A percentile compares a stretch with the other conserved stretches of the same genome.
phyloP scores from a whole-genome alignment of 495 filamentous ascomycete species.

The Cudoniella acicularis region DNA sequence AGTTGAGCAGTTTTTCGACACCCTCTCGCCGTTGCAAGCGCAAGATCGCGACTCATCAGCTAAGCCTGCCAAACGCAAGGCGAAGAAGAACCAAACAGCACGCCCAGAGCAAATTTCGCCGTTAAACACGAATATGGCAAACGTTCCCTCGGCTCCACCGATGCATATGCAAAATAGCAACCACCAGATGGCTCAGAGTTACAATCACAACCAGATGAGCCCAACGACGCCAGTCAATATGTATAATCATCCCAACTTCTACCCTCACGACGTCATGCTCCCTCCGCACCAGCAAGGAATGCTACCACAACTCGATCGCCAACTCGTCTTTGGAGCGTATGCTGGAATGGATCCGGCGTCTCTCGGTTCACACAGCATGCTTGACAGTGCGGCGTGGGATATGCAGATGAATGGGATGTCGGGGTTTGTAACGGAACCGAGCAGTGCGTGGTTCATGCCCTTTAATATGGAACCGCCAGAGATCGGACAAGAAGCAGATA shows the following conservation, averaged over 20 bases:
- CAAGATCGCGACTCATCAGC: constrained; percentile 41
- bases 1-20: constrained; percentile 92
- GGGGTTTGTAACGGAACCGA: constrained; percentile 44
- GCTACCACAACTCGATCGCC: constrained; percentile 66
- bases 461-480: constrained; percentile 84
- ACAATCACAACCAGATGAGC: constrained; percentile 24
- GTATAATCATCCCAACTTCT: constrained; percentile 17
- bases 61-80: constrained; percentile 22
- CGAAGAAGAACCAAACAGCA: constrained; percentile 8
- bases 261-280: constrained; percentile 26
- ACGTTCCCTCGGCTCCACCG: neutral
- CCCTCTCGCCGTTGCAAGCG: constrained; percentile 57
- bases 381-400: constrained; percentile 22
- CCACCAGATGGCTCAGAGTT: constrained; percentile 15
- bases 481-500: constrained; percentile 43
- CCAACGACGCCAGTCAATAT: constrained; percentile 20
- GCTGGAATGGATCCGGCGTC: constrained; percentile 48
- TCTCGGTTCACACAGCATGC: constrained; percentile 21
- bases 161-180: constrained; percentile 14
- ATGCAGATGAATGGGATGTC: constrained; percentile 22
- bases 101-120: constrained; percentile 11
- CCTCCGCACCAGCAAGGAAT: constrained; percentile 37
- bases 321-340: constrained; percentile 76
- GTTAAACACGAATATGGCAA: constrained; percentile 19
- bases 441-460: constrained; percentile 87